These are phyloP conservation scores for Venturia carpophila DNA, from an alignment of 2,329 filamentous ascomycete species.

Conservation along the genomic window DNA sequence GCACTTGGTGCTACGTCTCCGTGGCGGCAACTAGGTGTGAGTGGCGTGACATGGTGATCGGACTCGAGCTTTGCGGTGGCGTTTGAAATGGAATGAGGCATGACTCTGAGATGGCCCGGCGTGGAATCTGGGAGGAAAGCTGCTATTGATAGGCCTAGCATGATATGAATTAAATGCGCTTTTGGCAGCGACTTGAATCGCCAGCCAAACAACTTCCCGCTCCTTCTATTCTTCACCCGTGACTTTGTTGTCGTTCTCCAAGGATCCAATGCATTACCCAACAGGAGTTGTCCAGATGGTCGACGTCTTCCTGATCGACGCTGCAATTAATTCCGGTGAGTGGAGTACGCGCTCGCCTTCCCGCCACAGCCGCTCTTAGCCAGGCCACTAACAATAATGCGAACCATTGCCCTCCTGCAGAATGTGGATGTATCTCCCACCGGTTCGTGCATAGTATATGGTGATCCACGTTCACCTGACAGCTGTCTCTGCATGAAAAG, in stretches of 20 bases:
- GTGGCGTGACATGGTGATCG: not conserved
- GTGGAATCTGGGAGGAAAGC: not conserved
- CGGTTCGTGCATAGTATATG: not conserved
- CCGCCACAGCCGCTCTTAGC: not conserved
- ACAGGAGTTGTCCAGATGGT: too few relatives aligned
- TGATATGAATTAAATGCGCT: not conserved
- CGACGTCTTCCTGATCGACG: not conserved
- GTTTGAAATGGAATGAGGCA: not conserved
- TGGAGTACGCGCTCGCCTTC: not conserved
- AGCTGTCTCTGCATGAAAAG: conserved; percentile 2
- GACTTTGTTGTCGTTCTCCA: not conserved
- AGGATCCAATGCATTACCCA: too few relatives aligned
- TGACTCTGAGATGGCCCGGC: not conserved
- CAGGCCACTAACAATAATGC: conserved; percentile 1
- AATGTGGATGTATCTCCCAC: not conserved
- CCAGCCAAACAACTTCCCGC: not conserved
- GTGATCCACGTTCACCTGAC: not conserved
- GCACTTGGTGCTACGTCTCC: conserved; percentile 77
- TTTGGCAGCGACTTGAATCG: conserved; percentile 4
- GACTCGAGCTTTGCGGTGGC: conserved; percentile 1
- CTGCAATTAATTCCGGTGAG: conserved; percentile 2
- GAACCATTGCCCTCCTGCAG: not conserved
- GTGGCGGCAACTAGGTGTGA: conserved; percentile 53
- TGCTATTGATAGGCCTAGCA: conserved; percentile 5
- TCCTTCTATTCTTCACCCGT: not conserved